Percentiles rank a stretch among this genome's conserved stretches.
Conservation (phyloP, 2,329 filamentous ascomycete species). For the Microascus cirrosus region DNA sequence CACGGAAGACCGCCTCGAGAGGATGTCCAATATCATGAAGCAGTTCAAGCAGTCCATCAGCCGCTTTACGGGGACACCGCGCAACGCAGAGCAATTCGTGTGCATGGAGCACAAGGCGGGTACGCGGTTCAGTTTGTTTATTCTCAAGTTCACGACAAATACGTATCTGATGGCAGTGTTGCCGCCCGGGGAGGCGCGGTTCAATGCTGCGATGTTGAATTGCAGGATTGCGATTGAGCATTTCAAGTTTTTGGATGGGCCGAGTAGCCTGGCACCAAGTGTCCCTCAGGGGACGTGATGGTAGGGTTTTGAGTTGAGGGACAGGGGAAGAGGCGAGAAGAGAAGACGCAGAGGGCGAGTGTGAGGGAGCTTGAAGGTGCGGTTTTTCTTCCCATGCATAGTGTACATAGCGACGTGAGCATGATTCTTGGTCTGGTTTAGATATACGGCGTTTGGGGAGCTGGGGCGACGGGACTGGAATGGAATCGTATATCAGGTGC, state of each 20-base stretch:
- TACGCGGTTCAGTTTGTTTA: conserved; percentile 79
- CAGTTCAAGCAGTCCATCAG: conserved; percentile 84
- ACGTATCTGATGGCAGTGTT: conserved; percentile 91
- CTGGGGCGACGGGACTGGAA: neutral
- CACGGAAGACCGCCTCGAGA: conserved; percentile 85
- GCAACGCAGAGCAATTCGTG: conserved; percentile 69
- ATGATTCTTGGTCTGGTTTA: neutral
- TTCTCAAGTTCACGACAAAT: conserved; percentile 92
- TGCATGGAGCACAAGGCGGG: conserved; percentile 72
- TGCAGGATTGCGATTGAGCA: conserved; percentile 76
- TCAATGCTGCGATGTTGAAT: conserved; percentile 84
- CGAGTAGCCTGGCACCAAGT: conserved; percentile 3
- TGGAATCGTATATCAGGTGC: neutral
- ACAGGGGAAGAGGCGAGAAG: neutral
- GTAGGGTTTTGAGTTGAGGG: neutral
- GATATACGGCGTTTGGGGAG: neutral
- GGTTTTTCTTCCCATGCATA: neutral
- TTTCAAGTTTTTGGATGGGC: conserved; percentile 58
- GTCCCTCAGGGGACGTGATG: neutral
- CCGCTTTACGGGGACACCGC: conserved; percentile 69
- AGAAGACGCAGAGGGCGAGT: too few relatives aligned
- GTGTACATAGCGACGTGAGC: neutral
- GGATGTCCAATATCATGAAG: conserved; percentile 93
- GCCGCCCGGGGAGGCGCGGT: conserved; percentile 80
- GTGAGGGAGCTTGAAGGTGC: neutral